phyloP scores from a whole-genome alignment of 129 eudicot genomes.

The Apium graveolens region DNA sequence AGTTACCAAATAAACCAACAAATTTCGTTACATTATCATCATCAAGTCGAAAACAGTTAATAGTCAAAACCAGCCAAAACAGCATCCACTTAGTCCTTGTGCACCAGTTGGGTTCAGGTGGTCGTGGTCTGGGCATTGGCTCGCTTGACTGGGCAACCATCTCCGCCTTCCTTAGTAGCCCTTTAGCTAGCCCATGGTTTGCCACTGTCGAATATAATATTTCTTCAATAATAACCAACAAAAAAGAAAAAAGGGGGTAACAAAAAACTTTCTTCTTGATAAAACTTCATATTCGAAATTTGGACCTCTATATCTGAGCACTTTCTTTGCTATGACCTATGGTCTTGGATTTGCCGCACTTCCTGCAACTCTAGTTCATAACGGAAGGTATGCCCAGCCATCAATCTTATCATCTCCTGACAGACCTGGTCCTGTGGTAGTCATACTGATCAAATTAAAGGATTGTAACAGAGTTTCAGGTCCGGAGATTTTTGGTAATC shows the following conservation, averaged over 20 bases:
- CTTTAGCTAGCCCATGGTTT: conserved; percentile 35
- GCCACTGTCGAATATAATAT: conserved; percentile 37
- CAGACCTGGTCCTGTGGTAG: neutral
- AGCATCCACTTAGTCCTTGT: too few species aligned
- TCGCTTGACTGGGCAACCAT: conserved; percentile 41
- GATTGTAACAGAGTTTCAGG: neutral
- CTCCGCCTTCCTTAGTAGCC: conserved; percentile 30
- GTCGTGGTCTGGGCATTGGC: conserved; percentile 38
- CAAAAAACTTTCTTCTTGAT: conserved; percentile 37
- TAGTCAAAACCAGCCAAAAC: too few species aligned
- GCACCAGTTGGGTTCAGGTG: conserved; percentile 53
- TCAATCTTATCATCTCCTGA: neutral
- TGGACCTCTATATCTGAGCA: conserved; percentile 47
- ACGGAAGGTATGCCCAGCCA: conserved; percentile 29
- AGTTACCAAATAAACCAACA: too few species aligned
- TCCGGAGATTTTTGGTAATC: neutral
- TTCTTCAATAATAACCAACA: conserved; percentile 22
- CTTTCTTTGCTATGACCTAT: conserved; percentile 40
- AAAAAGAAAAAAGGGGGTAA: too few species aligned
- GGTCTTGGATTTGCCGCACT: conserved; percentile 52
- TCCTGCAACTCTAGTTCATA: conserved; percentile 37
- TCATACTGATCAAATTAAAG: neutral
- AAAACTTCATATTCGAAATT: conserved; percentile 22
- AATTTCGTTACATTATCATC: too few species aligned
- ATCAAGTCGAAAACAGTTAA: too few species aligned